phyloP scores from a whole-genome alignment of 2,329 filamentous ascomycete genomes.

The Geosmithia morbida region DNA sequence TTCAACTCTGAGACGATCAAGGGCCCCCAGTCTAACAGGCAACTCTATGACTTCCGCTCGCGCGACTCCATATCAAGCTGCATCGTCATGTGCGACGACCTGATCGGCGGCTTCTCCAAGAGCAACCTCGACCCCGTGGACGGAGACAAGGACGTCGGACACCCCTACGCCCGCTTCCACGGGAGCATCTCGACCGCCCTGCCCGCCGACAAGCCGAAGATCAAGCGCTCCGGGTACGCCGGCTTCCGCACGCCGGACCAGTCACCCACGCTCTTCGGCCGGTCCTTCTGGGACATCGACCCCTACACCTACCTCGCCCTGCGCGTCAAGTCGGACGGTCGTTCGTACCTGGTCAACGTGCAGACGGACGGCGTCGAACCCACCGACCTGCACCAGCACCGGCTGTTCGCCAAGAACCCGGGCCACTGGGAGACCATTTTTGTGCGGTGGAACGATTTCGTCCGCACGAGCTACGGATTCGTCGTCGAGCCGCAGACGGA shows the following conservation, averaged over 20 bases:
- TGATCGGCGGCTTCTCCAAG: constrained; percentile 76
- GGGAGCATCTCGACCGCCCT: constrained; percentile 79
- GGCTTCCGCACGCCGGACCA: constrained; percentile 77
- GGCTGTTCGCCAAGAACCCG: constrained; percentile 62
- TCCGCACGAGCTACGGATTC: constrained; percentile 83
- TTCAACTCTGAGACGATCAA: constrained; percentile 56
- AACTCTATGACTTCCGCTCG: constrained; percentile 48
- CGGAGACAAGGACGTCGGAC: constrained; percentile 4
- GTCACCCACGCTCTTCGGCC: constrained; percentile 69
- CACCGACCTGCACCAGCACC: constrained; percentile 92
- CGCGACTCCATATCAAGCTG: constrained; percentile 31
- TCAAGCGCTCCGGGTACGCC: constrained; percentile 74
- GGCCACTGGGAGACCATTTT: constrained; percentile 94
- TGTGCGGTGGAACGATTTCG: constrained; percentile 83
- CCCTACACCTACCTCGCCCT: constrained; percentile 78
- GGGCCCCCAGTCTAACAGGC: constrained; percentile 46
- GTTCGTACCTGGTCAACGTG: constrained; percentile 88
- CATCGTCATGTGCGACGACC: constrained; percentile 75
- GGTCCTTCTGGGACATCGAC: constrained; percentile 76
- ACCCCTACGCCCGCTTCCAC: constrained; percentile 64
- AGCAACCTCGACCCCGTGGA: constrained; percentile 51
- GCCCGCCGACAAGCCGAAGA: constrained; percentile 56
- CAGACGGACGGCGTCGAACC: constrained; percentile 90
- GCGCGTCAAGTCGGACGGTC: constrained; percentile 77
- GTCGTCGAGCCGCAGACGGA: constrained; percentile 89